Evolutionary conservation across 2,329 filamentous ascomycete species (phyloP).

Genomic region (Aspergillus pseudotamarii): DNA sequence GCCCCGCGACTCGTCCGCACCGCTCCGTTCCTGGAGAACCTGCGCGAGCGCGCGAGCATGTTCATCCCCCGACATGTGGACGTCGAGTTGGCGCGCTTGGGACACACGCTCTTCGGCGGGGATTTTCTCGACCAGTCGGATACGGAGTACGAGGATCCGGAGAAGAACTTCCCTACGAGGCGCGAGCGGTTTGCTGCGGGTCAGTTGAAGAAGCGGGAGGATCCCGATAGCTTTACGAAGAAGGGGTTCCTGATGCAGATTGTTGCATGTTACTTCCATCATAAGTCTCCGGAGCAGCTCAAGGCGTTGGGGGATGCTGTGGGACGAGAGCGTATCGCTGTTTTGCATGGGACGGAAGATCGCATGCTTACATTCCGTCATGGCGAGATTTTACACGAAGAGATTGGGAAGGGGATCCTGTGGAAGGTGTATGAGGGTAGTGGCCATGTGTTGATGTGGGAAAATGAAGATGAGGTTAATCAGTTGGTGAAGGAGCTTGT

Average conservation of each 20-base stretch:
- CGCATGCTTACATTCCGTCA: slow-evolving; percentile 76
- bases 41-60: slow-evolving; percentile 60
- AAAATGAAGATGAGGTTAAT: slow-evolving; percentile 72
- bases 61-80: slow-evolving; percentile 72
- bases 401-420: slow-evolving; percentile 62
- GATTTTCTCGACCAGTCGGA: slow-evolving; percentile 67
- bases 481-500: slow-evolving; percentile 62
- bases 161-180: slow-evolving; percentile 66
- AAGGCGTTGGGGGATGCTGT: slow-evolving; percentile 66
- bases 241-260: slow-evolving; percentile 76
- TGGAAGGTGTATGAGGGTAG: slow-evolving; percentile 66
- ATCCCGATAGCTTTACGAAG: slow-evolving; percentile 62
- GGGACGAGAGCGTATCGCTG: slow-evolving; percentile 72
- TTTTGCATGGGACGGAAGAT: slow-evolving; percentile 76
- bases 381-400: slow-evolving; percentile 67
- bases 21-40: slow-evolving; percentile 61
- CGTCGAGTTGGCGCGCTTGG: slow-evolving; percentile 65
- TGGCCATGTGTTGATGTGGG: slow-evolving; percentile 75
- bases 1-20: slow-evolving; percentile 65
- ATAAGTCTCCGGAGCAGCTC: slow-evolving; percentile 71
- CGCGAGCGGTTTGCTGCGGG: slow-evolving; percentile 81
- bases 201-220: slow-evolving; percentile 71
- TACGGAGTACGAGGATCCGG: slow-evolving; percentile 47
- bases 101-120: slow-evolving; percentile 66
- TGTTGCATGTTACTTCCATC: slow-evolving; percentile 77